Base-by-base conservation (phyloP, 768 basidiomycete genomes). In the Mycena polygramma region DNA sequence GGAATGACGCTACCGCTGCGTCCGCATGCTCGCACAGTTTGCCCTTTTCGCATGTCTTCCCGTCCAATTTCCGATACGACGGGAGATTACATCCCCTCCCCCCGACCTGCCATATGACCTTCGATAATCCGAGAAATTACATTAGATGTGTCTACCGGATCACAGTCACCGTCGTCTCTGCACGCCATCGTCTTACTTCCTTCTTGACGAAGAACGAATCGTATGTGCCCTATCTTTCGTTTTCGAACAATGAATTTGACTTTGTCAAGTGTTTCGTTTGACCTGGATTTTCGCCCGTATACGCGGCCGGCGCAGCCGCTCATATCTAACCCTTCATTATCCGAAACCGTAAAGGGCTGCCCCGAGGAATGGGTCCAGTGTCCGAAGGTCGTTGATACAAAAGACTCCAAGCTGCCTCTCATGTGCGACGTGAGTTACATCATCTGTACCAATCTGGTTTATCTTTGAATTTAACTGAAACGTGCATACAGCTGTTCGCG, bases 331-430 rank as follows among this genome's bases (percentile, higher is more conserved):
- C 60, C 67, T 19, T 68, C 67, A 2, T 20, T 68, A 5, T 26
- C 51, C 36, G 67, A 39, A 14, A 68, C 67, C 4, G 54, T 63
- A 20, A 68, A 68, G 54, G 19, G n/a, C 17, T 63, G 60, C 20
- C 67, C 67, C 2, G 67, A 68, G 35, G 67, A 68, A 46, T 68
- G 67, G 67, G 22, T 15, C 24, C 67, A 68, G 36, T 54, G 26
- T 9, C 17, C 59, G 19, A 55, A 39, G 20, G 15, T 41, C 0
- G 62, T 53, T 14, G 5, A 22, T 20, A 2, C 20, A 24, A 4
- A 5, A 24, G 24, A 7, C 22, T n/a, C 6, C 45, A 30, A 30
- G 30, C 30, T 3, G 30, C 45, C 17, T 15, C 10, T 62, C 35
- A n/a, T 49, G 13, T 68, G 67, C 39, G 60, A 68, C 20, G 67